Evolutionary conservation across 306 rosid species (phyloP), one percentile per base, ranked within the genome.

Genomic region (Gastrolobium bilobum): DNA sequence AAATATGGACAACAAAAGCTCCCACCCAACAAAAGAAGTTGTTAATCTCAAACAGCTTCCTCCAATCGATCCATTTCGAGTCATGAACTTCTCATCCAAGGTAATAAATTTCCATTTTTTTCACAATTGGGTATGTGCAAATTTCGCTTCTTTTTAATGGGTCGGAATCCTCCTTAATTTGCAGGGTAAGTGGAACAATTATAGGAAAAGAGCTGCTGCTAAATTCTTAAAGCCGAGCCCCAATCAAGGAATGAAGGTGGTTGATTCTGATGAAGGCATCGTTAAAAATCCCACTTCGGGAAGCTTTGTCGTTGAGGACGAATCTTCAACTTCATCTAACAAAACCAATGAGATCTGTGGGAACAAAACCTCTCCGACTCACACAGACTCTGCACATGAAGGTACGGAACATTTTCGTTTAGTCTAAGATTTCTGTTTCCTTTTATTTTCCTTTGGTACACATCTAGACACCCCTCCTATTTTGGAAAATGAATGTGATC

Each of bases 11-110:
- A 46, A n/a, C 3, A 79, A 47, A 11, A 65, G 1, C 73, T 60
- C 68, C n/a, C 43, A 11, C 20, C 47, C 40, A 2, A 35, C 29
- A 7, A 68, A 43, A 30, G 3, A 51, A 58, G 9, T 64, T 31
- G 2, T 78, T 51, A 71, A 44, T 79, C 83, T 79, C 73, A 67
- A 42, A 40, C 78, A 64, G 40, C 83, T 79, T 60, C 85, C 88
- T 13, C 83, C 88, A 7, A 67, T 83, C 58, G 68, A 85, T 57
- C 85, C 82, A 20, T 15, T 37, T 42, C 42, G 15, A 48, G 9
- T 68, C 76, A n/a, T 2, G 15, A 76, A 34, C 63, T 62, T 20
- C 20, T 51, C 82, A 31, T 47, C 84, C 62, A 67, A 63, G 76
- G 82, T 81, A 71, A 40, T 83, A n/a, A 4, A 14, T 2, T 34